Conservation (phyloP, 1,284 basidiomycete genomes). For the Malassezia pachydermatis region DNA sequence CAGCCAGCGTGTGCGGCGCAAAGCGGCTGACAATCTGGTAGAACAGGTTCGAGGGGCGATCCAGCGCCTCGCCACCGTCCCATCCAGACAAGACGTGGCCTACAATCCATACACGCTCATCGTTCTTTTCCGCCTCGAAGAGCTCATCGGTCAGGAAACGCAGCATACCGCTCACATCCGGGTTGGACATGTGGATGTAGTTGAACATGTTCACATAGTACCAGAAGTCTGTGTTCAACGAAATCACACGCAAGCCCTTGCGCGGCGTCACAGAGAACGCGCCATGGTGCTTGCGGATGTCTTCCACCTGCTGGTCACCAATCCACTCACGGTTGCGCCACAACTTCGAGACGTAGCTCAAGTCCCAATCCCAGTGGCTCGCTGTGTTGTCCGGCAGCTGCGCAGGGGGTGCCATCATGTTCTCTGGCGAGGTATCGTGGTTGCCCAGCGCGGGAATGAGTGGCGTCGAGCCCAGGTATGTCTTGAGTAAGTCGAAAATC, state of each 20-base stretch:
- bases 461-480: conserved; percentile 31
- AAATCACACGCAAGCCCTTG: conserved; percentile 63
- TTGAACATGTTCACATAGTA: conserved; percentile 57
- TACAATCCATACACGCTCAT: conserved; percentile 60
- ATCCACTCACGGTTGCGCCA: conserved; percentile 58
- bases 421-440: conserved; percentile 40
- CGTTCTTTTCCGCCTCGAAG: conserved; percentile 49
- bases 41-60: conserved; percentile 33
- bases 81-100: conserved; percentile 69
- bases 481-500: conserved; percentile 34
- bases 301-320: conserved; percentile 54
- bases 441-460: conserved; percentile 43
- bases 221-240: conserved; percentile 62
- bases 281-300: conserved; percentile 62
- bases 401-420: conserved; percentile 26
- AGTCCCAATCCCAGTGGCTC: conserved; percentile 39
- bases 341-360: conserved; percentile 28
- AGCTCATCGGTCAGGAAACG: conserved; percentile 69
- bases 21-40: conserved; percentile 63
- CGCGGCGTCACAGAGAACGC: conserved; percentile 62
- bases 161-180: conserved; percentile 65
- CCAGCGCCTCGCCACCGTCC: conserved; percentile 57
- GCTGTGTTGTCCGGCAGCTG: conserved; percentile 28
- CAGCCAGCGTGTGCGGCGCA: conserved; percentile 62
- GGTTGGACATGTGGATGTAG: conserved; percentile 63